These are phyloP conservation scores for Diddensiella transvaalensis DNA, from an alignment of 805 yeast genomes.

Conservation along the genomic window DNA sequence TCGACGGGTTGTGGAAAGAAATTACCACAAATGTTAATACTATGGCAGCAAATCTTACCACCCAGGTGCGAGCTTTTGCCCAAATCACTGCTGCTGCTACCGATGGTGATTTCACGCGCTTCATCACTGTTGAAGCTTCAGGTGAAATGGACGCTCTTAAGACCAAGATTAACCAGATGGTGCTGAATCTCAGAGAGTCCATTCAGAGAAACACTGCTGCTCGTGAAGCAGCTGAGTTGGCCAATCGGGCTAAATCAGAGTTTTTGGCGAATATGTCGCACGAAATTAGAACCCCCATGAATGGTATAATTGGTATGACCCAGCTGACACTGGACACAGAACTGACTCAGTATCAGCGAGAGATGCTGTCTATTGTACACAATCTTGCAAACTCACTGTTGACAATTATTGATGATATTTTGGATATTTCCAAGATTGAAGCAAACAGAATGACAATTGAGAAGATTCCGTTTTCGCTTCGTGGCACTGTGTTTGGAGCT, in stretches of 20 bases:
- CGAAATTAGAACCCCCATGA: conserved; percentile 88
- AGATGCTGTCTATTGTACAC: conserved; percentile 86
- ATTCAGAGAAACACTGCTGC: conserved; percentile 91
- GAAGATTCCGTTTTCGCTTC: conserved; percentile 76
- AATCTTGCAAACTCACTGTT: conserved; percentile 80
- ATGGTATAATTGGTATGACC: conserved; percentile 92
- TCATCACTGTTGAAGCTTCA: conserved; percentile 85
- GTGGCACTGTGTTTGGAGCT: conserved; percentile 89
- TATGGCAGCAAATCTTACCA: conserved; percentile 89
- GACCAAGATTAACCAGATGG: conserved; percentile 70
- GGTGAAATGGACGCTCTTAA: conserved; percentile 77
- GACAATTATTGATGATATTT: conserved; percentile 84
- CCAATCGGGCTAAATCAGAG: conserved; percentile 85
- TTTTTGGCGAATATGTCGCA: conserved; percentile 85
- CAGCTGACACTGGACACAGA: conserved; percentile 85
- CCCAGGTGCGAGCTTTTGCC: conserved; percentile 90
- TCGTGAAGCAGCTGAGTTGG: conserved; percentile 90
- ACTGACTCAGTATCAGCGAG: conserved; percentile 85
- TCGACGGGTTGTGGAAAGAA: conserved; percentile 89
- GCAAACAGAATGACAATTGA: conserved; percentile 93
- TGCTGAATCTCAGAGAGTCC: conserved; percentile 78
- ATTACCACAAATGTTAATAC: conserved; percentile 88
- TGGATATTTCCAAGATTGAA: conserved; percentile 90
- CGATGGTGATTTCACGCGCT: conserved; percentile 86
- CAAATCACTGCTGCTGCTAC: conserved; percentile 93